These are phyloP conservation scores for Pythium insidiosum DNA, from an alignment of 352 stramenopile species.

Conservation along the genomic window DNA sequence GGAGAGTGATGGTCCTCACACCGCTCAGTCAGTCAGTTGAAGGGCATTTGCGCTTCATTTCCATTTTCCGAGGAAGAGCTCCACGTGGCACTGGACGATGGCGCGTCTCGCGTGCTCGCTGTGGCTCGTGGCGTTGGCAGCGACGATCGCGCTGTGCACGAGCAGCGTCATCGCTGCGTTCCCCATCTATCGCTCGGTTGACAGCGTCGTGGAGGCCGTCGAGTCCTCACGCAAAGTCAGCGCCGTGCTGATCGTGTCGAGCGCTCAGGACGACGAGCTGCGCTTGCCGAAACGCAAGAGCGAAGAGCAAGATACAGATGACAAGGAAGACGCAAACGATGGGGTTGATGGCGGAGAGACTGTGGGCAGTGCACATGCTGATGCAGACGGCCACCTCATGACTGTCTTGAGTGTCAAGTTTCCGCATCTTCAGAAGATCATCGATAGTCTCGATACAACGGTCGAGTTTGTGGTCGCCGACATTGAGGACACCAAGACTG, in stretches of 20 bases:
- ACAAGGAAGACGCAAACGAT: too few relatives aligned
- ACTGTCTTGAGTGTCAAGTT: conserved; percentile 13
- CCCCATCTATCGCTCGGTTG: conserved; percentile 12
- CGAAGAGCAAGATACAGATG: neutral
- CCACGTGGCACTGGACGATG: too few relatives aligned
- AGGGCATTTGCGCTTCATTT: too few relatives aligned
- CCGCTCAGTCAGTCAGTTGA: too few relatives aligned
- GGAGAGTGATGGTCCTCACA: too few relatives aligned
- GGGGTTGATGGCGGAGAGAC: too few relatives aligned
- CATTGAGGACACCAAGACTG: conserved; percentile 17
- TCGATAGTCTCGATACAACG: conserved; percentile 6
- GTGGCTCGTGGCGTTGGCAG: too few relatives aligned
- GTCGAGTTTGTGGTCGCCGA: conserved; percentile 16
- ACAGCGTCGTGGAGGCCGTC: conserved; percentile 9
- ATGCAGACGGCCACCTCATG: neutral
- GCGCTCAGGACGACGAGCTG: conserved; percentile 4
- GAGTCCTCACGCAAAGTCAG: conserved; percentile 8
- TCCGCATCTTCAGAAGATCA: conserved; percentile 11
- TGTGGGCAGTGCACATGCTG: neutral
- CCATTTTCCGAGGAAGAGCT: too few relatives aligned
- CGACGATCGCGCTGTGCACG: too few relatives aligned
- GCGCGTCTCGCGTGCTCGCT: too few relatives aligned
- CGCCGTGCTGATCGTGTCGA: conserved; percentile 12
- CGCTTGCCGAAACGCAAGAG: conserved; percentile 2
- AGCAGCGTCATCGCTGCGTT: too few relatives aligned